Base-by-base conservation (phyloP, 169 alveolate species). In the Condylostoma magnum region DNA sequence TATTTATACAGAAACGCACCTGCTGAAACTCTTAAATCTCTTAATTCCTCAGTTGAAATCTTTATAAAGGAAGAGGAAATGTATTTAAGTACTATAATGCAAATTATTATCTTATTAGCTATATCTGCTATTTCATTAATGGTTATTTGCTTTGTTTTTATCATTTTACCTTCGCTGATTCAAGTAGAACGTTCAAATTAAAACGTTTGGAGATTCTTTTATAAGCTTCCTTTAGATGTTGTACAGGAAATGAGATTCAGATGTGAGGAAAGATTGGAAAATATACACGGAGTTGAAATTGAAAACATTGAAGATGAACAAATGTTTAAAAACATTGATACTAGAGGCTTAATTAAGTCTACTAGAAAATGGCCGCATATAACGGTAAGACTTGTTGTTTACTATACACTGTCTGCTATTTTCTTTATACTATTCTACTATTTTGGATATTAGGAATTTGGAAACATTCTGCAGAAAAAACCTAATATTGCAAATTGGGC, bases 181-280 rank as follows among this genome's bases (percentile, higher is more conserved):
- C 33, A 22, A 18, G 73, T 63, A 2, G 73, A 63, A 6, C 38
- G 30, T 4, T 63, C 73, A 10, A 63, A 63, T n/a, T 25, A 33
- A 20, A 63, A 54, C 4, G 73, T 63, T 6, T 63, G 73, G 60
- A 63, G 57, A 2, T 25, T 63, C 10, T 63, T 63, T 44, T 63
- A 63, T 20, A n/a, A 22, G 6, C 31, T 63, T 30, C 73, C 73
- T 15, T 15, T 63, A 2, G 73, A 63, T 44, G 38, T 63, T 6
- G 57, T 63, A 5, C 73, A 38, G 0, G 73, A 63, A 63, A 63
- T 63, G 73, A 37, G 60, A 2, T 20, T 46, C 2, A 37, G 57
- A 20, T 63, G 73, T 34, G 73, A 63, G 30, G 73, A 63, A 37
- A 22, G 73, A 3, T 34, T 63, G 22, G 73, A 63, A 46, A 63